These are phyloP conservation scores for Fraxinus latifolia DNA, from an alignment of 305 asterid species.

Conservation along the genomic window DNA sequence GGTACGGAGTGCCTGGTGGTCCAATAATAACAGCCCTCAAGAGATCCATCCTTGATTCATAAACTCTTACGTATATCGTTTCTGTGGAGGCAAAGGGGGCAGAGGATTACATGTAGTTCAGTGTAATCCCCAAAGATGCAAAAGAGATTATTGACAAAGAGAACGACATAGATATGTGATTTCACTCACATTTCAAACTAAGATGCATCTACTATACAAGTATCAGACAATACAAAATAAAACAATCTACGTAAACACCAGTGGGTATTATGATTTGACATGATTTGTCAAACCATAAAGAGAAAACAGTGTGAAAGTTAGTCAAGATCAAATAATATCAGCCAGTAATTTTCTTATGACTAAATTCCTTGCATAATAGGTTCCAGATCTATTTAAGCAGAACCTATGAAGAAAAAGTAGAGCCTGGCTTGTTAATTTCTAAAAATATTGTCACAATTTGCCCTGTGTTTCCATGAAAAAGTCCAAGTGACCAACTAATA, in stretches of 20 bases:
- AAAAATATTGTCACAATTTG: background rate
- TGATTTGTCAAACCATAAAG: background rate
- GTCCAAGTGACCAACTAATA: background rate
- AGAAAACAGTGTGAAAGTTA: background rate
- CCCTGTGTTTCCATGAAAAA: background rate
- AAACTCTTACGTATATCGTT: conserved; percentile 49
- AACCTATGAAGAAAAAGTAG: background rate
- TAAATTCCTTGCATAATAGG: background rate
- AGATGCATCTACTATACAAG: background rate
- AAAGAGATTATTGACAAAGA: background rate
- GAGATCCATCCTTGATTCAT: conserved; percentile 61
- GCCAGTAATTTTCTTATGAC: background rate
- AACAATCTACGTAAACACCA: background rate
- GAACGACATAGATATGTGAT: background rate
- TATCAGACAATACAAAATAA: background rate
- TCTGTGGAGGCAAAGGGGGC: conserved; percentile 28
- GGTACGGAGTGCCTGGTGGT: conserved; percentile 66
- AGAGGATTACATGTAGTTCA: background rate
- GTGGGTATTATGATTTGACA: background rate
- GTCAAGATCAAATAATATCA: background rate
- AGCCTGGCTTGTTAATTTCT: background rate
- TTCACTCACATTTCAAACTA: background rate
- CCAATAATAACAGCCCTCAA: conserved; percentile 57
- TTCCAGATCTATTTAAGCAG: conserved; percentile 1
- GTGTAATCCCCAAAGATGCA: background rate